Evolutionary conservation across 1,139 yeast species (phyloP), one percentile per base, ranked within the genome.

Genomic region (Diutina siamensis): DNA sequence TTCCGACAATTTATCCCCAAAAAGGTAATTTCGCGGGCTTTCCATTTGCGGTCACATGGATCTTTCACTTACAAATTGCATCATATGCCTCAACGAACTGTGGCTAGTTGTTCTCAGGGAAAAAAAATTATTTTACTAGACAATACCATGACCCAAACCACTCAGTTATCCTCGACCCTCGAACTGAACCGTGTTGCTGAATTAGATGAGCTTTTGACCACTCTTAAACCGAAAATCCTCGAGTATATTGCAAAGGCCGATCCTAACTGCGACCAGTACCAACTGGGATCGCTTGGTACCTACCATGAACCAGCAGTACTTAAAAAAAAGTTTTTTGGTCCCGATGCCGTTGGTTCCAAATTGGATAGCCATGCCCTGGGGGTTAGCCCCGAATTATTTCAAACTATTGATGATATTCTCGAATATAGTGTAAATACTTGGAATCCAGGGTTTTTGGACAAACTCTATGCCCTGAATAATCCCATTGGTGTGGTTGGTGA

Each of bases 391-490:
- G 40, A 47, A 9, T 65, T 83, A 4, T 60, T 74, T 42, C 59
- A 59, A 2, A 68, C 75, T 13, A 71, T 83, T 46, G 83, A 83
- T 52, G 63, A 68, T 44, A 76, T 86, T 2, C 63, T 86, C 50
- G 63, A 74, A 45, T 75, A 80, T 55, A 82, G 94, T 0, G 88
- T 84, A 36, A 84, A 81, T 48, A 86, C 95, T 0, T 86, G 95
- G 95, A 83, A 82, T 56, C 83, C 85, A 0, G 94, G 94, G 1
- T 86, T 86, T 55, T 63, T 86, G 64, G 95, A 86, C 60, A 86
- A 86, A 60, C 66, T 86, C 49, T 86, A 85, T 55, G 95, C 94
- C 0, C 77, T 87, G 27, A 84, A 86, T 38, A 85, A 85, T 58
- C 92, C 95, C 1, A 81, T 84, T 44, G 95, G 95, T 2, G 78